Percentiles rank a stretch among this genome's conserved stretches.
phyloP scores from a whole-genome alignment of 805 yeast species.

The Zygoascus flipseniorum region DNA sequence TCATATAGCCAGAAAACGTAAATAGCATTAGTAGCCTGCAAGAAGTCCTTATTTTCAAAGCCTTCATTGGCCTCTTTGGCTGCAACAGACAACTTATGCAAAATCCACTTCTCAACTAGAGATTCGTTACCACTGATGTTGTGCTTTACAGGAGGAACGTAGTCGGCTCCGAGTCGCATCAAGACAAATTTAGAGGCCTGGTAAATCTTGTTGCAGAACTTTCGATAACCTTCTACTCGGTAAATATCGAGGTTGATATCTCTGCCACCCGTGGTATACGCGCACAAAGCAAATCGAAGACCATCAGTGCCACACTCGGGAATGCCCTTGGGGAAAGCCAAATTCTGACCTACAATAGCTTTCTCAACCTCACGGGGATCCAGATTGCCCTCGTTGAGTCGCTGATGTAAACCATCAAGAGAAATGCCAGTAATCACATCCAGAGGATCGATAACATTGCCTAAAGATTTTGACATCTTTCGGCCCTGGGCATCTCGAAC shows the following conservation, averaged over 20 bases:
- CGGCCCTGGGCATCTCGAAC: constrained; percentile 99
- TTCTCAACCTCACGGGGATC: constrained; percentile 81
- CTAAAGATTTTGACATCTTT: constrained; percentile 96
- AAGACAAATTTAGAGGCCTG: constrained; percentile 97
- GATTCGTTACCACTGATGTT: constrained; percentile 71
- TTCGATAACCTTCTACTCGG: constrained; percentile 97
- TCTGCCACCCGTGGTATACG: constrained; percentile 97
- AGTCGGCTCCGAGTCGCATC: constrained; percentile 85
- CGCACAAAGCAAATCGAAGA: constrained; percentile 93
- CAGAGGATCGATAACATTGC: constrained; percentile 92
- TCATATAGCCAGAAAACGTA: constrained; percentile 93
- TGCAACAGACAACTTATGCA: constrained; percentile 72
- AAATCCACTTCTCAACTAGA: constrained; percentile 93
- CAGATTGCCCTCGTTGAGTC: constrained; percentile 72
- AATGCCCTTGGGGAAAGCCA: constrained; percentile 91
- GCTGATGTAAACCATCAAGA: constrained; percentile 68
- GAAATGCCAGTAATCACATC: constrained; percentile 89
- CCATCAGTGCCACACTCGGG: constrained; percentile 99
- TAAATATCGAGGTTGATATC: constrained; percentile 93
- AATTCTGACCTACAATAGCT: constrained; percentile 81
- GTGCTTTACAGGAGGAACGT: constrained; percentile 63
- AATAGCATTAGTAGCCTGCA: constrained; percentile 75
- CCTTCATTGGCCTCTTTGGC: constrained; percentile 54
- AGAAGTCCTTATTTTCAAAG: constrained; percentile 80
- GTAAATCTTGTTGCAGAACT: constrained; percentile 98